Percentiles rank a stretch among this genome's conserved stretches.
phyloP scores from a whole-genome alignment of 805 yeast species.

The Lipomyces japonicus region DNA sequence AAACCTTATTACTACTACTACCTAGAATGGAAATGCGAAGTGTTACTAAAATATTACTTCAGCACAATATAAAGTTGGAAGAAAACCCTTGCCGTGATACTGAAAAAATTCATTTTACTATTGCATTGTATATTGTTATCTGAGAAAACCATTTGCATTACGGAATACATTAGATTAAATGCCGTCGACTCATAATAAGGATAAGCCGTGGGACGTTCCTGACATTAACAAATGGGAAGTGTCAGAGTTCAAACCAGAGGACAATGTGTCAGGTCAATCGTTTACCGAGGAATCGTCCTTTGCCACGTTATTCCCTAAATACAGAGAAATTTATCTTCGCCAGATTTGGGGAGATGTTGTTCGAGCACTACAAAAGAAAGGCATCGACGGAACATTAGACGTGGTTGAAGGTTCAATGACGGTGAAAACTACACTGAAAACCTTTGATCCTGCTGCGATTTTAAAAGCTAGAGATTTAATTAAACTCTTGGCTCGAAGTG shows the following conservation, averaged over 20 bases:
- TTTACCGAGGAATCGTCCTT: constrained; percentile 96
- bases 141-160: too few relatives aligned
- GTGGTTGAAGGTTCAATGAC: constrained; percentile 97
- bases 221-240: constrained; percentile 59
- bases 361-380: constrained; percentile 58
- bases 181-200: constrained; percentile 91
- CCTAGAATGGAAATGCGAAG: too few relatives aligned
- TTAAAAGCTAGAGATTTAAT: constrained; percentile 92
- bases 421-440: constrained; percentile 90
- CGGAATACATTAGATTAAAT: too few relatives aligned
- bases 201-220: constrained; percentile 58
- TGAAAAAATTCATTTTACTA: too few relatives aligned
- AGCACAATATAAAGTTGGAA: too few relatives aligned
- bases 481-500: constrained; percentile 89
- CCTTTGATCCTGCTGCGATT: constrained; percentile 90
- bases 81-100: too few relatives aligned
- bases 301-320: constrained; percentile 93
- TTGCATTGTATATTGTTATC: too few relatives aligned
- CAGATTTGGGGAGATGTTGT: constrained; percentile 94
- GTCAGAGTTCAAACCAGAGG: constrained; percentile 86
- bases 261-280: constrained; percentile 78
- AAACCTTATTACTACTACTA: too few relatives aligned
- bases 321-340: constrained; percentile 84
- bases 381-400: constrained; percentile 79
- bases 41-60: too few relatives aligned